Base-by-base conservation (phyloP, 495 filamentous ascomycete species). In the Ramalina intermedia region DNA sequence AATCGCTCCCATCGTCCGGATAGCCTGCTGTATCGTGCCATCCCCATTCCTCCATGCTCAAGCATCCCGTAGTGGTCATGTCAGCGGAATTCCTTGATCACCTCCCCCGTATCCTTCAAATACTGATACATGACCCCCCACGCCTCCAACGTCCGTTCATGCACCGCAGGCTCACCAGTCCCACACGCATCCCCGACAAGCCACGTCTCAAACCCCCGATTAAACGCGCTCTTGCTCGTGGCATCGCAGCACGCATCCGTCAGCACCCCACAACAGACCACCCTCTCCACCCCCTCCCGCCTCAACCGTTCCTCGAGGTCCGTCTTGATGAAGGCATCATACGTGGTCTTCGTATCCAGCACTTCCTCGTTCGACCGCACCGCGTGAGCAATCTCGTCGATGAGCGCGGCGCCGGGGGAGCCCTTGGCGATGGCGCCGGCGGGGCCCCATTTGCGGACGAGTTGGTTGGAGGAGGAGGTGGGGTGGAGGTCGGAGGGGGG, bases 241-340 rank as follows among this genome's bases (percentile, higher is more conserved):
- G 67, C 67, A 55, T 69, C 67, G 45, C 53, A 60, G 49, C 67
- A 70, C 48, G 62, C 66, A 54, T 68, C 66, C 39, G 67, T 70
- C 67, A 70, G 64, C 9, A 69, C 67, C 8, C 67, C 67, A 40
- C 57, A 61, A 4, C 66, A 57, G 13, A 70, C 59, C n/a, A 69
- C 53, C 39, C 62, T 57, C 37, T 61, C 52, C 0, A 61, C 51
- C 2, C 33, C 29, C 18, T 36, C 24, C 39, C 50, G 46, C 38
- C 53, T 42, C 38, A 69, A 39, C 20, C 51, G 13, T 7, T 51
- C 16, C 29, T 57, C 58, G 12, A 68, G 50, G 8, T 52, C 51
- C 26, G 66, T 64, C 16, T 51, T 55, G 3, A 56, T 51, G 52
- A 68, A 68, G 37, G 59, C 58, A 41, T 56, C 51, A 20, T 66